These are phyloP conservation scores for Sarcodon sp. DNA, from an alignment of 768 basidiomycete species.

Conservation along the genomic window DNA sequence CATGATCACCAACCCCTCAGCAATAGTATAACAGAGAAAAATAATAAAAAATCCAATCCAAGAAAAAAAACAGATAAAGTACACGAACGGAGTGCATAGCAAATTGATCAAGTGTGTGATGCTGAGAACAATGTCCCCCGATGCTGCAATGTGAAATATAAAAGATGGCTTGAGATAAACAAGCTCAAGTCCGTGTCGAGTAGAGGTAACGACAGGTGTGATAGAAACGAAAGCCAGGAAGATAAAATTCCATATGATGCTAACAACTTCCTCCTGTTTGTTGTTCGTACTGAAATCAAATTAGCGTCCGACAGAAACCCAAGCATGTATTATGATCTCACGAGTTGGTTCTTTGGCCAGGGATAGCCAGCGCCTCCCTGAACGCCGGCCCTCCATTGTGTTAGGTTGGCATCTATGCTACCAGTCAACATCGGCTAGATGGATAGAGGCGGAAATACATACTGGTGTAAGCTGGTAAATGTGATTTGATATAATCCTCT, in stretches of 20 bases:
- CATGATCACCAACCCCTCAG: too few species aligned
- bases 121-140: too few species aligned
- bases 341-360: slow-evolving; percentile 19
- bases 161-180: background rate
- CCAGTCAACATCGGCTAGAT: background rate
- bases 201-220: background rate
- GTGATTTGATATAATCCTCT: slow-evolving; percentile 40
- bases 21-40: too few species aligned
- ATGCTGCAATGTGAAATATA: background rate
- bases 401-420: slow-evolving; percentile 17
- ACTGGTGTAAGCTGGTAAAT: slow-evolving; percentile 48
- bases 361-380: slow-evolving; percentile 17
- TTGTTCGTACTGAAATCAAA: slow-evolving; percentile 3
- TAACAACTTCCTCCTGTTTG: background rate
- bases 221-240: background rate
- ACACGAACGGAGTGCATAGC: too few species aligned
- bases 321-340: slow-evolving; percentile 3
- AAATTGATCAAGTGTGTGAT: too few species aligned
- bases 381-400: slow-evolving; percentile 13
- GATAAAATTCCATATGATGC: background rate
- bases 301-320: background rate
- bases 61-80: too few species aligned
- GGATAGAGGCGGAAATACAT: slow-evolving; percentile 14
- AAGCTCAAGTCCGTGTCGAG: background rate
- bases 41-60: too few species aligned